phyloP scores from a whole-genome alignment of 371 early-diverging fungal species.

The Rhizomucor pusillus region DNA sequence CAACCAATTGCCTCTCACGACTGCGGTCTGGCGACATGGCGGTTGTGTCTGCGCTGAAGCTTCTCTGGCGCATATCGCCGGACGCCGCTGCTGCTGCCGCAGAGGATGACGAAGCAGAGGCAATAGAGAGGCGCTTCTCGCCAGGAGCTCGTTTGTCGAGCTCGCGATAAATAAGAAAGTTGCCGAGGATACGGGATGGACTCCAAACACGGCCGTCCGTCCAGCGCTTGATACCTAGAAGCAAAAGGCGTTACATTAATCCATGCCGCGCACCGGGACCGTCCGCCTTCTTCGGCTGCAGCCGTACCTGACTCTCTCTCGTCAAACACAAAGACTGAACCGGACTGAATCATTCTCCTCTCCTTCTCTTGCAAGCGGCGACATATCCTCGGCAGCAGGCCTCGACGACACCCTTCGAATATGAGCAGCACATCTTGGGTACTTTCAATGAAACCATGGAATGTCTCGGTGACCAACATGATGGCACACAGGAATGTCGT shows the following conservation, averaged over 20 bases:
- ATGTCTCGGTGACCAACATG: constrained; percentile 44
- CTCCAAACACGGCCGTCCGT: constrained; percentile 75
- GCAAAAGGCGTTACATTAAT: too few species aligned
- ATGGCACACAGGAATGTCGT: neutral
- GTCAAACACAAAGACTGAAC: constrained; percentile 72
- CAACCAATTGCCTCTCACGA: constrained; percentile 56
- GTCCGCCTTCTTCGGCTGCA: neutral
- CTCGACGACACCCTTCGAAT: constrained; percentile 66
- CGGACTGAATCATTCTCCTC: constrained; percentile 55
- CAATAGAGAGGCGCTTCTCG: constrained; percentile 28
- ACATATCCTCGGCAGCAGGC: constrained; percentile 52
- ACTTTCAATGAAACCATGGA: constrained; percentile 52
- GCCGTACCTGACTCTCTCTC: constrained; percentile 56
- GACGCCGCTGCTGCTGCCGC: constrained; percentile 4
- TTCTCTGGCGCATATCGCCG: constrained; percentile 18
- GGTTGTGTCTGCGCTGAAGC: constrained; percentile 20
- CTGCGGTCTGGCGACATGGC: constrained; percentile 32
- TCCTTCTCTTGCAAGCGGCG: constrained; percentile 65
- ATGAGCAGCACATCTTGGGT: constrained; percentile 65
- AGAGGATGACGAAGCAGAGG: constrained; percentile 15
- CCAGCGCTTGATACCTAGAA: constrained; percentile 70
- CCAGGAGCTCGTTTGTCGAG: constrained; percentile 43
- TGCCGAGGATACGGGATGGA: constrained; percentile 68
- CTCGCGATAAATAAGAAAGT: constrained; percentile 66
- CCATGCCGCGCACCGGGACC: constrained; percentile 3